Conservation (phyloP, 495 filamentous ascomycete genomes). For the Penicillium waksmanii region DNA sequence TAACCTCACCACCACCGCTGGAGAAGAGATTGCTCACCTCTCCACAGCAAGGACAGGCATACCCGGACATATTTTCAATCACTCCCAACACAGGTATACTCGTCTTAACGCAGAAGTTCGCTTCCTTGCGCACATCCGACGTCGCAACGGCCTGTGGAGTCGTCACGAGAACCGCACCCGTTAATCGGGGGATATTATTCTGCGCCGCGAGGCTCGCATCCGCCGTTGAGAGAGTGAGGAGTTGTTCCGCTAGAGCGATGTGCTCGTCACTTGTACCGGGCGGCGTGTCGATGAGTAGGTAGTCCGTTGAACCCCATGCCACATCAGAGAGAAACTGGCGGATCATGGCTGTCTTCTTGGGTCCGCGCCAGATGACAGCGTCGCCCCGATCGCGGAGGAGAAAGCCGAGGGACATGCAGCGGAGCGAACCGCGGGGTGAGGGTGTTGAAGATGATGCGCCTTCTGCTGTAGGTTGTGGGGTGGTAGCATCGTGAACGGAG, state of each 20-base stretch:
- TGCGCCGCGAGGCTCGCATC: conserved; percentile 28
- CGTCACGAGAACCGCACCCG: conserved; percentile 90
- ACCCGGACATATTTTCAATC: conserved; percentile 97
- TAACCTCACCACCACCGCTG: conserved; percentile 84
- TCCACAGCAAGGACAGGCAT: conserved; percentile 92
- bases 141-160: conserved; percentile 95
- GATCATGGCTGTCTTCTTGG: conserved; percentile 99
- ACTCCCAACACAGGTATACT: conserved; percentile 82
- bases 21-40: conserved; percentile 92
- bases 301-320: conserved; percentile 86
- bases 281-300: conserved; percentile 92
- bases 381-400: conserved; percentile 80
- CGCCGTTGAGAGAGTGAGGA: conserved; percentile 59
- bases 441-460: conserved; percentile 12
- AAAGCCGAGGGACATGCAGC: conserved; percentile 93
- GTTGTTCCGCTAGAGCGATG: conserved; percentile 87
- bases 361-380: conserved; percentile 95
- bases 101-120: conserved; percentile 93
- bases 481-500: conserved; percentile 63
- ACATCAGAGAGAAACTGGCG: conserved; percentile 93
- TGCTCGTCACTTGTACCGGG: conserved; percentile 97
- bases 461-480: conserved; percentile 7
- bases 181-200: conserved; percentile 49
- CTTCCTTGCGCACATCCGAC: conserved; percentile 91
- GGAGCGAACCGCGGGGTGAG: conserved; percentile 60